Evolutionary conservation across 192 early-diverging fungal species (phyloP), one percentile per base, ranked within the genome.

Genomic region (Coemansia interrupta): DNA sequence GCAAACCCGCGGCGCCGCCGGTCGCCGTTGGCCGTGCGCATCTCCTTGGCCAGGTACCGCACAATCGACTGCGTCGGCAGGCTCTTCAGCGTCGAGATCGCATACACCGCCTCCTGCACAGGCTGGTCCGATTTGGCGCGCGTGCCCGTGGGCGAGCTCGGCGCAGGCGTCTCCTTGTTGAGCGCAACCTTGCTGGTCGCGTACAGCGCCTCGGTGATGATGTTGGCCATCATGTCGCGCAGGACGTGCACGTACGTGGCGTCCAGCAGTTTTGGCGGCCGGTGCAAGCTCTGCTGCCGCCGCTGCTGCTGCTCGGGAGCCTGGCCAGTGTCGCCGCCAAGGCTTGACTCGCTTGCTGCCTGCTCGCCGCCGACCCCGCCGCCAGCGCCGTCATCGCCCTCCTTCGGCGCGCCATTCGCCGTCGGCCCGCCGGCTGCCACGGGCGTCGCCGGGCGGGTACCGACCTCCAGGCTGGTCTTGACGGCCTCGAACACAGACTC

Each of bases 11-110:
- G 73, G 15, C 68, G 68, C 15, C 68, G 58, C 4, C 63, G 62
- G 45, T 68, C 64, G 38, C 54, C 52, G 40, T 66, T 63, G 15
- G 40, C 73, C 45, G 57, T 60, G 11, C 68, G 67, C 68, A 76
- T 70, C 63, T 78, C 75, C 46, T 60, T 59, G 28, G 65, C 46
- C 56, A 78, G 52, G 26, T 78, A 78, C 18, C 70, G 69, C 18
- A 78, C 44, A 23, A 78, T 78, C 29, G 75, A 71, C 66, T 69
- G 69, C n/a, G 75, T 78, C 5, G 70, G 75, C 48, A 78, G 57
- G 2, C 75, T 70, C 62, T 73, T 72, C n/a, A 78, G 65, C 22
- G 75, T 72, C 51, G 75, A 64, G 11, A 77, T 57, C n/a, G 68
- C 73, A 44, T 61, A 71, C 15, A 29, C 54, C 10, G 61, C 56